Evolutionary conservation across 108 stramenopile species (phyloP).

Genomic region (Conticribra weissflogii): DNA sequence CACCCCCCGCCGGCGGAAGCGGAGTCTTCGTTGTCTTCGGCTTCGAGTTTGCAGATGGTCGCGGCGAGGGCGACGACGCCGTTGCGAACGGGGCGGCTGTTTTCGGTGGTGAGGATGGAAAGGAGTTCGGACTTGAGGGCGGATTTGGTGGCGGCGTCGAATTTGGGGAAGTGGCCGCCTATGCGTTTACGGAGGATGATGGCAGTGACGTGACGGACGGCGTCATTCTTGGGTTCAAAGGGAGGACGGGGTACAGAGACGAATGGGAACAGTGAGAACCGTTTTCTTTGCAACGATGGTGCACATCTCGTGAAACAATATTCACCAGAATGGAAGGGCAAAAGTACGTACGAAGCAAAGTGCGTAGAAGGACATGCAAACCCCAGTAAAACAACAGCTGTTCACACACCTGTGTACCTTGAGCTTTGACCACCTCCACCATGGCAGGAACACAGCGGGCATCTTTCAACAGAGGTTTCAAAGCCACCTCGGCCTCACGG

Average conservation of each 20-base stretch:
- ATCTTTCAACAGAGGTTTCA: slow-evolving; percentile 89
- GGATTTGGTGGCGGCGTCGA: slow-evolving; percentile 63
- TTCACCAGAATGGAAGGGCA: too few species aligned
- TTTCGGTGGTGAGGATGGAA: slow-evolving; percentile 71
- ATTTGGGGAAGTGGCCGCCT: slow-evolving; percentile 72
- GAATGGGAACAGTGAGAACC: background rate
- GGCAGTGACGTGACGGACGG: slow-evolving; percentile 91
- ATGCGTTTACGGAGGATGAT: slow-evolving; percentile 93
- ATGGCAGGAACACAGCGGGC: slow-evolving; percentile 79
- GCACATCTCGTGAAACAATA: too few species aligned
- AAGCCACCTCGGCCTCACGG: slow-evolving; percentile 82
- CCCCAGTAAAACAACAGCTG: background rate
- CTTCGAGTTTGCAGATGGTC: slow-evolving; percentile 71
- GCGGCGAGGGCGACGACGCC: slow-evolving; percentile 83
- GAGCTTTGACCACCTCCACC: slow-evolving; percentile 66
- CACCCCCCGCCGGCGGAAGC: slow-evolving; percentile 60
- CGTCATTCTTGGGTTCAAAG: slow-evolving; percentile 38
- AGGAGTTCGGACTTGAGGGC: slow-evolving; percentile 75
- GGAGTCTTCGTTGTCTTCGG: slow-evolving; percentile 39
- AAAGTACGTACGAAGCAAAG: too few species aligned
- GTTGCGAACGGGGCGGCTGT: slow-evolving; percentile 81
- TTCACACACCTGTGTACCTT: slow-evolving; percentile 56
- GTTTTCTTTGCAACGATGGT: too few species aligned
- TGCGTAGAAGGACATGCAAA: background rate
- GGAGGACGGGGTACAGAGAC: slow-evolving; percentile 10